Conservation (phyloP, 108 stramenopile genomes). For the Nannochloropsis oceanica region DNA sequence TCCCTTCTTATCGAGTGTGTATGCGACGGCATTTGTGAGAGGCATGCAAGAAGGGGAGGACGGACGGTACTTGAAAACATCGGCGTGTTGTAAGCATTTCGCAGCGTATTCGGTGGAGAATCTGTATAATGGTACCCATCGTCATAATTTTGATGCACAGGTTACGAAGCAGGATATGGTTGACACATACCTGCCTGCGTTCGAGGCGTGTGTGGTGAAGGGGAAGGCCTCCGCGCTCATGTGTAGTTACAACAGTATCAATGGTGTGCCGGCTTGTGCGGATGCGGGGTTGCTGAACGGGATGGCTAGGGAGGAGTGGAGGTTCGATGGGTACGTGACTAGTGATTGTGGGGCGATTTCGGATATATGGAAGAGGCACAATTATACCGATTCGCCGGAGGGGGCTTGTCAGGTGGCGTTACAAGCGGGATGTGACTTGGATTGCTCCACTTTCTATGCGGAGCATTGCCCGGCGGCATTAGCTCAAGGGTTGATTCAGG, state of each 20-base stretch:
- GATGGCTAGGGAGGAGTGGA: slow-evolving; percentile 39
- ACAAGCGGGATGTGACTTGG: slow-evolving; percentile 1
- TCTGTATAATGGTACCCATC: background rate
- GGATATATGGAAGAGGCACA: slow-evolving; percentile 12
- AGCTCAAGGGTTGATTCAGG: background rate
- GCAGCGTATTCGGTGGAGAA: slow-evolving; percentile 47
- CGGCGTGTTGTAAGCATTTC: slow-evolving; percentile 55
- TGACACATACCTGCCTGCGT: slow-evolving; percentile 49
- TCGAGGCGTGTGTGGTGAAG: slow-evolving; percentile 43
- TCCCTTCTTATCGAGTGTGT: slow-evolving; percentile 45
- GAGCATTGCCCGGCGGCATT: background rate
- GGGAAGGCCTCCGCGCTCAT: slow-evolving; percentile 43
- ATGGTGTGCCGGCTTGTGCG: slow-evolving; percentile 52
- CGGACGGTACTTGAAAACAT: slow-evolving; percentile 17
- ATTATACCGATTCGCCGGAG: background rate
- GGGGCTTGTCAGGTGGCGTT: background rate
- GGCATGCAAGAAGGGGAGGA: slow-evolving; percentile 38
- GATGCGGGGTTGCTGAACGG: slow-evolving; percentile 34
- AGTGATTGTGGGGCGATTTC: slow-evolving; percentile 53
- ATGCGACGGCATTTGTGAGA: slow-evolving; percentile 40
- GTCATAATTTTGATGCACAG: slow-evolving; percentile 43
- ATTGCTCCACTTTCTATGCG: slow-evolving; percentile 7
- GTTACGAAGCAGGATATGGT: slow-evolving; percentile 36
- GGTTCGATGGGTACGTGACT: slow-evolving; percentile 47
- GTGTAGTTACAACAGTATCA: slow-evolving; percentile 63